These are phyloP conservation scores for Trichoderma afroharzianum DNA, from an alignment of 2,329 filamentous ascomycete species.

Conservation along the genomic window DNA sequence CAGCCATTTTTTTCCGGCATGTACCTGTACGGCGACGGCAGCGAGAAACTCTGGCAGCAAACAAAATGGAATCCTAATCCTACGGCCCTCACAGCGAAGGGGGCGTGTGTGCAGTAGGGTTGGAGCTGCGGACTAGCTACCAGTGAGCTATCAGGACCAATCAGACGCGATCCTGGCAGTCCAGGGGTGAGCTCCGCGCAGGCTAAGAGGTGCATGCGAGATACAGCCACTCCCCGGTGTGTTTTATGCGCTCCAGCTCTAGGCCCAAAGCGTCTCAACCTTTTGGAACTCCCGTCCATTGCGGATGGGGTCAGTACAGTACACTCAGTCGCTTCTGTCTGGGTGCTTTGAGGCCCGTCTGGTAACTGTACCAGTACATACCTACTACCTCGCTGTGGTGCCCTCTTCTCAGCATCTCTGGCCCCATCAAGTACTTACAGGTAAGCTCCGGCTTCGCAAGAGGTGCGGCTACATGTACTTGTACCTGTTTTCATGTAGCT, in stretches of 20 bases:
- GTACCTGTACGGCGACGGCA: background rate
- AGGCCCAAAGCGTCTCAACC: background rate
- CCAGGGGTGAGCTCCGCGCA: constrained; percentile 5
- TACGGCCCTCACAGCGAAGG: background rate
- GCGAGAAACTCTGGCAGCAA: background rate
- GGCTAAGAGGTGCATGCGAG: background rate
- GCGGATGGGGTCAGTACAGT: background rate
- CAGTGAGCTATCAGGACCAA: background rate
- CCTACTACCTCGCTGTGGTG: background rate
- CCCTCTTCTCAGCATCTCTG: background rate
- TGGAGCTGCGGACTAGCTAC: background rate
- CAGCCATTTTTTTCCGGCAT: background rate
- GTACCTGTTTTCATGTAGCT: background rate
- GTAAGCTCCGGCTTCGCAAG: background rate
- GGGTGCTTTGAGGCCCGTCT: background rate
- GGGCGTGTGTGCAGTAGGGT: background rate
- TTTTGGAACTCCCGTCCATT: background rate
- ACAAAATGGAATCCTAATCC: constrained; percentile 14
- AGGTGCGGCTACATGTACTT: background rate
- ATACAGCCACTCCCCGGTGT: background rate
- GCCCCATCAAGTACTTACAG: background rate
- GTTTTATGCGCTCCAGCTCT: background rate
- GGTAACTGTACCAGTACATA: background rate
- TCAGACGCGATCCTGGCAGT: background rate
- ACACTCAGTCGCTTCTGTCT: background rate